Evolutionary conservation across 169 alveolate genomes (phyloP), one percentile per base, ranked within the genome.

Genomic region (Theileria luwenshuni): DNA sequence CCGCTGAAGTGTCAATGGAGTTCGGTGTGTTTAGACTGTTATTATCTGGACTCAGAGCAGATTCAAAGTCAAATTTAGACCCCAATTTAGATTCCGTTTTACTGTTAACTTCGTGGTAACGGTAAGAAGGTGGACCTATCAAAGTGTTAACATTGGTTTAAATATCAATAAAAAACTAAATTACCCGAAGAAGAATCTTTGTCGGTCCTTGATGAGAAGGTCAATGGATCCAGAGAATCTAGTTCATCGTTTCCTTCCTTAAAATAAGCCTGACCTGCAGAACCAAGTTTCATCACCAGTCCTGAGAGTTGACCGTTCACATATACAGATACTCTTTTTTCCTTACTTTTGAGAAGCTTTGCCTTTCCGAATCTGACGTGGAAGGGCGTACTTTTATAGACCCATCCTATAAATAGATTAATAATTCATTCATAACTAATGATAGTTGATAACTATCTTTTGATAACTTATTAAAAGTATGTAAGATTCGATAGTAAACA

Each of bases 281-380:
- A 94, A 0, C 99, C 98, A 65, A 96, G 87, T 74, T 94, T 92
- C 99, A 96, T 96, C 43, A 87, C 84, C 30, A 96, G 68, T 63
- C 83, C 90, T 21, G 97, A 89, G n/a, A 83, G 92, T 69, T 92
- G 77, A 17, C 96, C 98, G 80, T 96, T 96, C 19, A 96, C 98
- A 23, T 88, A 69, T 6, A 96, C 84, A 1, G 93, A 91, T n/a
- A 97, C 98, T 21, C 80, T 80, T 77, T 96, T 97, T 72, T 94
- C 98, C 21, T 97, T 83, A 15, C 98, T 92, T 30, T 94, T 91
- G 30, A 97, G 92, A 35, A 97, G 86, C 89, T 96, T 95, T 42
- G 97, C 94, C 79, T 96, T 96, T 32, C 99, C 99, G 90, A 96
- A 97, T 70, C 99, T 90, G 25, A 96, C 98, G 70, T 95, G 99